These are phyloP conservation scores for Chlamydomonas urium DNA, from an alignment of 139 green algal species.

Conservation along the genomic window DNA sequence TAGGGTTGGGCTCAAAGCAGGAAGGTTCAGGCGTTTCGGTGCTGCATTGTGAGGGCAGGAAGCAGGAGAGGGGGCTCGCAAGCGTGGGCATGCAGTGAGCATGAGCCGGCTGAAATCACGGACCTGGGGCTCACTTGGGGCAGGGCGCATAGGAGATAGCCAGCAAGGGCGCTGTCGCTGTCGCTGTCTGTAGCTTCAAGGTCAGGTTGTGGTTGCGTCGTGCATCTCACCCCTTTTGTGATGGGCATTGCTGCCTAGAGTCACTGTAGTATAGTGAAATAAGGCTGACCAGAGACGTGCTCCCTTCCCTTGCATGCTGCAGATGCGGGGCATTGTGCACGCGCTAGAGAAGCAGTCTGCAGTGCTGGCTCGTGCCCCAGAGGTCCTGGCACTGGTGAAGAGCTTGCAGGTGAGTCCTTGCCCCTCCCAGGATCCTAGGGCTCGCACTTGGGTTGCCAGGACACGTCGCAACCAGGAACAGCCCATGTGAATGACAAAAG, in stretches of 20 bases:
- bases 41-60: too few relatives aligned
- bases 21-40: background rate
- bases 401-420: background rate
- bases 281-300: background rate
- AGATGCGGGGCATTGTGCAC: background rate
- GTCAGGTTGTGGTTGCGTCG: background rate
- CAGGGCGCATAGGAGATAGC: background rate
- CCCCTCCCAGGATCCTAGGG: too few relatives aligned
- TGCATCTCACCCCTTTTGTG: background rate
- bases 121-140: conserved; percentile 27
- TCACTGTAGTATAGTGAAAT: background rate
- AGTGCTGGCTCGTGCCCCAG: background rate
- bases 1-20: background rate
- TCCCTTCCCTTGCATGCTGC: background rate
- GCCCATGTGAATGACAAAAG: background rate
- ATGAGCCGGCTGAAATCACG: conserved; percentile 6
- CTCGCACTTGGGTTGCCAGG: background rate
- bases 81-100: too few relatives aligned
- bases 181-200: background rate
- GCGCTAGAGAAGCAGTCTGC: conserved; percentile 5
- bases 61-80: too few relatives aligned
- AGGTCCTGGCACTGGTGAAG: background rate
- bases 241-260: background rate
- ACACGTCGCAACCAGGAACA: background rate
- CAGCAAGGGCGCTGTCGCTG: background rate